Percentiles rank a stretch among this genome's conserved stretches.
Evolutionary conservation across 306 rosid genomes (phyloP).

Genomic region (Vigna reflexopilosa): DNA sequence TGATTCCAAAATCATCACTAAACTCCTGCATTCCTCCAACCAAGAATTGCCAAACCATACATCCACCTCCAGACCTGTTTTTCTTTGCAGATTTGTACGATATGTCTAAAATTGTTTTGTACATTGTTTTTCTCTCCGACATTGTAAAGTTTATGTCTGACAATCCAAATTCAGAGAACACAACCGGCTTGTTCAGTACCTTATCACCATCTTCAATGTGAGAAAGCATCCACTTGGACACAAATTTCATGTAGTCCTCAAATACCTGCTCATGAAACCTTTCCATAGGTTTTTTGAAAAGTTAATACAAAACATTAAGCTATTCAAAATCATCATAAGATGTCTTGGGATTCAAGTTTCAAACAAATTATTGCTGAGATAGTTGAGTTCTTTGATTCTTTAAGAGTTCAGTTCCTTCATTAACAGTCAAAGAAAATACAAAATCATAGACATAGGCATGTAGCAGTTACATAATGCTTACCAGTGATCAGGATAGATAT

Average conservation of each 20-base stretch:
- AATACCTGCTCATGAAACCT: constrained; percentile 72
- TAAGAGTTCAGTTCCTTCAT: constrained; percentile 6
- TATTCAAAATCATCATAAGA: constrained; percentile 9
- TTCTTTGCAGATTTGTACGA: constrained; percentile 83
- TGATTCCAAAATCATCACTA: constrained; percentile 83
- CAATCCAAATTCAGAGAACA: constrained; percentile 92
- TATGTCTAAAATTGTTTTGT: constrained; percentile 61
- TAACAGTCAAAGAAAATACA: background rate
- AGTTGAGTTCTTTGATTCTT: background rate
- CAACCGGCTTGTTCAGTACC: constrained; percentile 76
- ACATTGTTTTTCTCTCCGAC: constrained; percentile 68
- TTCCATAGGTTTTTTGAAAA: background rate
- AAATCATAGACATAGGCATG: constrained; percentile 5
- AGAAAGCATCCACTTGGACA: constrained; percentile 89
- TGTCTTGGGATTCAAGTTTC: constrained; percentile 13
- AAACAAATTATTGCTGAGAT: constrained; percentile 8
- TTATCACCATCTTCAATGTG: constrained; percentile 93
- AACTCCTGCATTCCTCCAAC: constrained; percentile 82
- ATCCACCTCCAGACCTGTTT: constrained; percentile 78
- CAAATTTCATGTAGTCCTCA: constrained; percentile 70
- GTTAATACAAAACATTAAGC: background rate
- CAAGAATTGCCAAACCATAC: constrained; percentile 87
- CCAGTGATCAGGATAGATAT: constrained; percentile 99
- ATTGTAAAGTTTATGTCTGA: constrained; percentile 70
- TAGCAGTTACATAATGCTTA: constrained; percentile 52